Evolutionary conservation across 371 early-diverging fungal genomes (phyloP), one percentile per base, ranked within the genome.

Genomic region (Zychaea mexicana): DNA sequence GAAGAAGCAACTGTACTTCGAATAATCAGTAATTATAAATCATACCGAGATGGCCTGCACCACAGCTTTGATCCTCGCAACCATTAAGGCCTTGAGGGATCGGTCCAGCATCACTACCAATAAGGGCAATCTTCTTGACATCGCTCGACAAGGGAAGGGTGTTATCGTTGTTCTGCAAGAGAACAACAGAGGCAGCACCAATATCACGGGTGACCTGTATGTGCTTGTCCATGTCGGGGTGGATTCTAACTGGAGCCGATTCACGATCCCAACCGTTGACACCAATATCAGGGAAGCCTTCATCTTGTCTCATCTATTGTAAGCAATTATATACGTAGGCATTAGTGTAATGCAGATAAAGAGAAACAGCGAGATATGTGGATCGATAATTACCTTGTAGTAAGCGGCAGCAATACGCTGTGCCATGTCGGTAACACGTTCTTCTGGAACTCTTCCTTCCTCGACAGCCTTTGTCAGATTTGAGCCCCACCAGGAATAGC

Each of bases 341-440:
- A 27, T 63, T 13, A 61, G 49, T 24, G 22, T 68, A 70, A 57
- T 75, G 73, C 10, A 66, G 38, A 38, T 52, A 21, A 17, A 38
- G 22, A 59, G 17, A 15, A 36, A 8, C n/a, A n/a, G n/a, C n/a
- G n/a, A n/a, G n/a, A n/a, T n/a, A n/a, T n/a, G n/a, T n/a, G n/a
- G n/a, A n/a, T n/a, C n/a, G n/a, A n/a, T 26, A 38, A 12, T 27
- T 26, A 81, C 60, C 69, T 77, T 81, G 61, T 78, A 85, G 70
- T 76, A 80, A 12, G 87, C 63, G 42, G 85, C 81, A 42, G 85
- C 71, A 57, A 87, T 79, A 57, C 88, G 79, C 21, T 62, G 78
- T 46, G 78, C 85, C 83, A 85, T 85, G 45, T 88, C 89, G 8
- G 52, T 63, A 28, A 85, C 73, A 30, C 76, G 70, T 12, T 57